A percentile compares a stretch with the other conserved stretches of the same genome.
These are phyloP conservation scores for Letharia lupina DNA, from an alignment of 495 filamentous ascomycete species.

Conservation along the genomic window DNA sequence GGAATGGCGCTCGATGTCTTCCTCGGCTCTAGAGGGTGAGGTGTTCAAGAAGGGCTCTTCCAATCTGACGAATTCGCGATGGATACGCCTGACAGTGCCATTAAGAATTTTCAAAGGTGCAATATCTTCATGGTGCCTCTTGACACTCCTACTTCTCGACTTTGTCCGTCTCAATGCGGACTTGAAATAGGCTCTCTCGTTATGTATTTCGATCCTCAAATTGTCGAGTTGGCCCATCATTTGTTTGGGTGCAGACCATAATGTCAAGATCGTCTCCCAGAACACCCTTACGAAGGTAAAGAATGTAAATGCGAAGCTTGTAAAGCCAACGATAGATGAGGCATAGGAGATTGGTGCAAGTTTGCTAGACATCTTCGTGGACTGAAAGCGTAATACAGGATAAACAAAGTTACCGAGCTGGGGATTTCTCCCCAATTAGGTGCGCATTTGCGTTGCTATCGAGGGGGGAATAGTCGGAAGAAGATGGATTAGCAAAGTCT, in stretches of 20 bases:
- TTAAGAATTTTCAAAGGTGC: conserved; percentile 21
- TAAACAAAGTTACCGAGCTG: background rate
- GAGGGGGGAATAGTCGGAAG: background rate
- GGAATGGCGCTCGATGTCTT: conserved; percentile 20
- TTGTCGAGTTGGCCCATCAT: conserved; percentile 20
- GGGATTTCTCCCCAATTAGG: background rate
- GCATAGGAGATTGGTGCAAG: conserved; percentile 21
- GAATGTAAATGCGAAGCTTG: conserved; percentile 25
- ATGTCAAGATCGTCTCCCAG: conserved; percentile 24
- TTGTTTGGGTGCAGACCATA: conserved; percentile 23
- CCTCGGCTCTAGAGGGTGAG: conserved; percentile 15
- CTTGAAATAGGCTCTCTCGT: conserved; percentile 25
- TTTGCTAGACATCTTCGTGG: background rate
- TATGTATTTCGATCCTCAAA: conserved; percentile 23
- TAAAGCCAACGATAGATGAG: conserved; percentile 25
- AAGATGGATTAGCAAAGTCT: background rate
- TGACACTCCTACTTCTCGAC: conserved; percentile 19
- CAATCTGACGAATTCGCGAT: conserved; percentile 18
- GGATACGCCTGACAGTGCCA: conserved; percentile 16
- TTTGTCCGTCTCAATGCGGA: conserved; percentile 19
- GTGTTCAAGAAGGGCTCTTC: conserved; percentile 22
- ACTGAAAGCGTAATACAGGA: background rate
- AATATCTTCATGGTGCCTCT: conserved; percentile 20
- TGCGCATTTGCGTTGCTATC: background rate
- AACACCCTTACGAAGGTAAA: conserved; percentile 24